A percentile compares a stretch with the other conserved stretches of the same genome.
These are phyloP conservation scores for Angomonas desouzai DNA, from an alignment of 208 protist species.

Conservation along the genomic window DNA sequence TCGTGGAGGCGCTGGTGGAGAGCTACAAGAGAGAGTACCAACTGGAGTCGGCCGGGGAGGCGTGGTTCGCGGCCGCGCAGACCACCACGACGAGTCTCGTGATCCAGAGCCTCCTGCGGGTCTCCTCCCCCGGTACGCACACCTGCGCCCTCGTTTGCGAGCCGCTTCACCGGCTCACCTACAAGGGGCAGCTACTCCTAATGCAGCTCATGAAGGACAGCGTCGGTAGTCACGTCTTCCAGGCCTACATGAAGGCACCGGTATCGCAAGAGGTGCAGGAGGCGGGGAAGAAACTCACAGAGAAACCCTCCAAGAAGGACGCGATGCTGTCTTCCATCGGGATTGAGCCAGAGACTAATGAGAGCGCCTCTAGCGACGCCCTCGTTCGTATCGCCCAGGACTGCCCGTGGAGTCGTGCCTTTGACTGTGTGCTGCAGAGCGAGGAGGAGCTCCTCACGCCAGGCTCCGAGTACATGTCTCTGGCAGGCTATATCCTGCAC, in stretches of 20 bases:
- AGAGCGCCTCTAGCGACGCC: neutral
- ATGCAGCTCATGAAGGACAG: conserved; percentile 54
- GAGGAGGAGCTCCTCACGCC: conserved; percentile 51
- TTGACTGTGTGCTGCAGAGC: conserved; percentile 34
- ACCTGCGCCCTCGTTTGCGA: conserved; percentile 46
- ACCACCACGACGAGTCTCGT: conserved; percentile 71
- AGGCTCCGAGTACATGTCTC: conserved; percentile 34
- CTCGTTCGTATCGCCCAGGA: conserved; percentile 5
- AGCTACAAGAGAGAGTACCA: conserved; percentile 24
- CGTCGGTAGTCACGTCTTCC: conserved; percentile 77
- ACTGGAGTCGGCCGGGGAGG: conserved; percentile 21
- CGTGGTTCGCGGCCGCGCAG: conserved; percentile 72
- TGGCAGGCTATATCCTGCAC: conserved; percentile 62
- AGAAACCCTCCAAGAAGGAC: conserved; percentile 1
- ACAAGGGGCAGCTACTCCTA: conserved; percentile 49
- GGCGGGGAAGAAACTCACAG: conserved; percentile 29
- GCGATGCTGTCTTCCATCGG: conserved; percentile 6
- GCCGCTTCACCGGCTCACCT: conserved; percentile 41
- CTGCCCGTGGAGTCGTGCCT: conserved; percentile 64
- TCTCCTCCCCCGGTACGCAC: conserved; percentile 41
- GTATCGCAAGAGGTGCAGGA: conserved; percentile 35
- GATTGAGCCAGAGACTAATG: neutral
- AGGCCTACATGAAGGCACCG: conserved; percentile 74
- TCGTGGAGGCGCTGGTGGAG: conserved; percentile 52
- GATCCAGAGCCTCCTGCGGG: conserved; percentile 78